Conservation (phyloP, 257 asterid genomes). For the Plectranthus barbatus region DNA sequence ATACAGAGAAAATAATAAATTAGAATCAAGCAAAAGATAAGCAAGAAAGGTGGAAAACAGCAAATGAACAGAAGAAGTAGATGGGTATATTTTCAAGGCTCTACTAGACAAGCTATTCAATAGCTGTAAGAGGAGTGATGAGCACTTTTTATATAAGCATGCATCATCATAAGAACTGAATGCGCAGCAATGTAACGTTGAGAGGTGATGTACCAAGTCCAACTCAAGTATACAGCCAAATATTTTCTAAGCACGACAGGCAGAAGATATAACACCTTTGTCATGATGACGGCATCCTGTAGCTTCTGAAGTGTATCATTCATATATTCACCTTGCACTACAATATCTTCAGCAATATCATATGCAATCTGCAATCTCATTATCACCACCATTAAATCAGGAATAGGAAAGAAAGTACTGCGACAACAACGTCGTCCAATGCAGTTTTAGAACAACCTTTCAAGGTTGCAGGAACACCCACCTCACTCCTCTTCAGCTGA, state of each 20-base stretch:
- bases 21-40: neutral
- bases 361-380: slow-evolving; percentile 52
- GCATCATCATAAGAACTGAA: neutral
- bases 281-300: slow-evolving; percentile 84
- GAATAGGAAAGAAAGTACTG: neutral
- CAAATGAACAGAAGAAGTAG: neutral
- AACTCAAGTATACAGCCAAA: neutral
- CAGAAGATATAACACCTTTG: slow-evolving; percentile 57
- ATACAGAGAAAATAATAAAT: neutral
- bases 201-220: neutral
- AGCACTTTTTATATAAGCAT: neutral
- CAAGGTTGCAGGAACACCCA: slow-evolving; percentile 22
- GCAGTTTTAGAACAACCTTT: slow-evolving; percentile 14
- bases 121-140: neutral
- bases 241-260: neutral
- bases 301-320: slow-evolving; percentile 75
- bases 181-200: neutral
- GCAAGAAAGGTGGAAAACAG: neutral
- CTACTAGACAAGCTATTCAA: neutral
- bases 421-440: slow-evolving; percentile 2
- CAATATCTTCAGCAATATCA: slow-evolving; percentile 78
- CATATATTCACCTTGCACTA: slow-evolving; percentile 75
- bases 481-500: slow-evolving; percentile 84
- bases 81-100: neutral
- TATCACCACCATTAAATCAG: slow-evolving; percentile 4